These are phyloP conservation scores for Hypoxylon crocopeplum DNA, from an alignment of 495 filamentous ascomycete species.

Conservation along the genomic window DNA sequence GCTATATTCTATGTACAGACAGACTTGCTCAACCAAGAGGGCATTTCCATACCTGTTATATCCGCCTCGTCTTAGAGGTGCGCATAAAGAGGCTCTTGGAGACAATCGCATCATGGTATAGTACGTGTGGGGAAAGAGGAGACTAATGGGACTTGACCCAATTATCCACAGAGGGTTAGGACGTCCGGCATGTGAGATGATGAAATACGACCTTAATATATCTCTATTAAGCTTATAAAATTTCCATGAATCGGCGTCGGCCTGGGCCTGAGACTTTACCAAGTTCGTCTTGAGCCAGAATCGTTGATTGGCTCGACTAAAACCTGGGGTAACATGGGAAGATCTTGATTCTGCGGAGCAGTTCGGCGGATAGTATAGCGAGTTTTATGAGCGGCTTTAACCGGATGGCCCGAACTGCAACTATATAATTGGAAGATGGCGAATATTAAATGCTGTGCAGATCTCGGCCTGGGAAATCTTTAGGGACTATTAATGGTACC, in stretches of 20 bases:
- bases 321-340: slow-evolving; percentile 27
- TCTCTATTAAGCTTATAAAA: slow-evolving; percentile 1
- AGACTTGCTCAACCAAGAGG: too few relatives aligned
- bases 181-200: not conserved
- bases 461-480: slow-evolving; percentile 5
- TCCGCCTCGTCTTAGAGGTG: slow-evolving; percentile 11
- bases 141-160: not conserved
- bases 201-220: slow-evolving; percentile 12
- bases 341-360: slow-evolving; percentile 22
- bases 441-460: slow-evolving; percentile 1
- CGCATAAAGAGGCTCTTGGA: slow-evolving; percentile 22
- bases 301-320: slow-evolving; percentile 31
- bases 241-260: slow-evolving; percentile 33
- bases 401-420: slow-evolving; percentile 14
- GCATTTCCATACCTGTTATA: too few relatives aligned
- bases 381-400: slow-evolving; percentile 11
- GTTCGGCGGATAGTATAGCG: slow-evolving; percentile 30
- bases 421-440: slow-evolving; percentile 18
- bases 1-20: too few relatives aligned
- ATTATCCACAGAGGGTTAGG: not conserved
- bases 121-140: slow-evolving; percentile 4
- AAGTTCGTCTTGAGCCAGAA: slow-evolving; percentile 2
- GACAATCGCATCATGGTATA: not conserved
- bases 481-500: not conserved
- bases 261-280: slow-evolving; percentile 17